These are phyloP conservation scores for Fusarium humuli DNA, from an alignment of 2,329 filamentous ascomycete species.

Conservation along the genomic window DNA sequence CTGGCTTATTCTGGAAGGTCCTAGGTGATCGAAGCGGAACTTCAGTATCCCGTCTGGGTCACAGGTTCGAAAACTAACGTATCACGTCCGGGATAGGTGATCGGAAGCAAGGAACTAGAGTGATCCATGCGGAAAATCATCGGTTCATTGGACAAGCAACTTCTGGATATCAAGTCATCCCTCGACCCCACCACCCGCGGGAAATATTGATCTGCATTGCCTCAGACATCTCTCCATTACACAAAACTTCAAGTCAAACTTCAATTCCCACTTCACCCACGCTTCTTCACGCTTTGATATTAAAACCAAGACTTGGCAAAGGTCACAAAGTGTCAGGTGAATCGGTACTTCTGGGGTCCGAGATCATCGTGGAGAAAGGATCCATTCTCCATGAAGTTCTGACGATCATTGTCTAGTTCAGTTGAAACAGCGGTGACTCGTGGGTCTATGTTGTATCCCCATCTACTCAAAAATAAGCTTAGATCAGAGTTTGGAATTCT, in stretches of 20 bases:
- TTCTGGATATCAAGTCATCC: neutral
- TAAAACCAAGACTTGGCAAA: neutral
- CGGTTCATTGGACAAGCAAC: neutral
- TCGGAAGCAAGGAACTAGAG: neutral
- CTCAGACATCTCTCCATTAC: neutral
- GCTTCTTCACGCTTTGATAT: neutral
- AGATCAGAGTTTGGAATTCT: neutral
- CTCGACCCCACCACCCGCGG: neutral
- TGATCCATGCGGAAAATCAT: neutral
- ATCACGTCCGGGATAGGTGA: neutral
- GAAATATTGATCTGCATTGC: neutral
- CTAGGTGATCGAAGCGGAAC: neutral
- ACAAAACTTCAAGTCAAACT: neutral
- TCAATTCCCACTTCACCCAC: neutral
- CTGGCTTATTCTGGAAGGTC: slow-evolving; percentile 5
- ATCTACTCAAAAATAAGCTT: neutral
- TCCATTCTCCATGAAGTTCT: neutral
- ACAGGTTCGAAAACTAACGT: neutral
- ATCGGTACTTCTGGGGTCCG: neutral
- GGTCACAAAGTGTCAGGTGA: neutral
- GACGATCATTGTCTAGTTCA: neutral
- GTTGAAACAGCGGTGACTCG: slow-evolving; percentile 1
- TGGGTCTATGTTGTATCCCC: neutral
- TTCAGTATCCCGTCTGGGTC: neutral
- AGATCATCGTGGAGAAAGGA: neutral